phyloP scores from a whole-genome alignment of 371 early-diverging fungal species.

The Mucor velutinosus region DNA sequence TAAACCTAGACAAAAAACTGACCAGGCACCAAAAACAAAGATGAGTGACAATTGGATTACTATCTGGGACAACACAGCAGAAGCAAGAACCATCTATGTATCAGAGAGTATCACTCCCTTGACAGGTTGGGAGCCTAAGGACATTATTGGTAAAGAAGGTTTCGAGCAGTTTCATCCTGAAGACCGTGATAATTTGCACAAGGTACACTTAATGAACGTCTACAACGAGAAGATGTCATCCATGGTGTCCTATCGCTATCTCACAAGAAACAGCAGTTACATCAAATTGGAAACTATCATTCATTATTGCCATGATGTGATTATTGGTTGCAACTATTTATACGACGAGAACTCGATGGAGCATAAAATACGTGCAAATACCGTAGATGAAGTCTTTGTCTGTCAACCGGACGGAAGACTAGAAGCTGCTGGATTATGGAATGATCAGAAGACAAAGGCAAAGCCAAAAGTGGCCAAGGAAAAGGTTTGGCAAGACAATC shows the following conservation, averaged over 20 bases:
- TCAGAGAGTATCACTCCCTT: conserved; percentile 53
- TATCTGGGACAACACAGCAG: conserved; percentile 57
- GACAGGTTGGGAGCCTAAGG: conserved; percentile 55
- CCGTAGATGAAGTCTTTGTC: conserved; percentile 37
- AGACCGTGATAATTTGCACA: conserved; percentile 38
- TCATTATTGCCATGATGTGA: conserved; percentile 45
- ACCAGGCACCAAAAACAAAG: neutral
- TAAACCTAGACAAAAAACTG: neutral
- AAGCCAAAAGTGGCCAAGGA: conserved; percentile 5
- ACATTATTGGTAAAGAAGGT: conserved; percentile 47
- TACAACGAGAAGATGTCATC: conserved; percentile 52
- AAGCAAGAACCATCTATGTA: conserved; percentile 43
- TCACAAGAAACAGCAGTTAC: conserved; percentile 30
- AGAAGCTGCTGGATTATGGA: conserved; percentile 36
- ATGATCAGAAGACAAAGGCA: conserved; percentile 20
- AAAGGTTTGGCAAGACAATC: conserved; percentile 2
- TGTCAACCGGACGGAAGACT: conserved; percentile 30
- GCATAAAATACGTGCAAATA: conserved; percentile 37
- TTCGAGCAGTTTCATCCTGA: conserved; percentile 51
- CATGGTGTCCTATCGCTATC: conserved; percentile 39
- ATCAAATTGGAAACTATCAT: conserved; percentile 37
- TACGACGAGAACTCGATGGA: conserved; percentile 25
- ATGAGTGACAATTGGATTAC: conserved; percentile 51
- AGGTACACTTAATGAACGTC: conserved; percentile 47
- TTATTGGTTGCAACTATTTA: conserved; percentile 32